phyloP scores from a whole-genome alignment of 768 basidiomycete species.

The Gymnopilus junonius region DNA sequence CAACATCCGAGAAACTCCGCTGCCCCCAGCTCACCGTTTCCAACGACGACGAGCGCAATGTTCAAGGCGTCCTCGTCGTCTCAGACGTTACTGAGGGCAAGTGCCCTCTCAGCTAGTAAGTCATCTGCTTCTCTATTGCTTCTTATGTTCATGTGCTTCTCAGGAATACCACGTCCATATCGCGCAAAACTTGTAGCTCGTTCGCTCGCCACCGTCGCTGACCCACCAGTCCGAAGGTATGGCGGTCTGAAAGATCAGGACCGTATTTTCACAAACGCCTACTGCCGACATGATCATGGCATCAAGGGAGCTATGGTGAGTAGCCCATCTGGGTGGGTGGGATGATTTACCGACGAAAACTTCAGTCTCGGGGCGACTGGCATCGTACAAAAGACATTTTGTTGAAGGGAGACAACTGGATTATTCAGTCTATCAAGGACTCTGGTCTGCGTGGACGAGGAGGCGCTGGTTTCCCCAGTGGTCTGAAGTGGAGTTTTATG shows the following conservation, averaged over 20 bases:
- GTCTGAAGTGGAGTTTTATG: slow-evolving; percentile 98
- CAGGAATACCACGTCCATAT: slow-evolving; percentile 33
- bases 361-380: slow-evolving; percentile 95
- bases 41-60: slow-evolving; percentile 39
- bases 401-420: slow-evolving; percentile 95
- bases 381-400: slow-evolving; percentile 97
- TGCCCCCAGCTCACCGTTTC: slow-evolving; percentile 25
- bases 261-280: slow-evolving; percentile 92
- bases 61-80: slow-evolving; percentile 42
- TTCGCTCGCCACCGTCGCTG: slow-evolving; percentile 74
- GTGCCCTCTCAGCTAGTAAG: slow-evolving; percentile 33
- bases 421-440: slow-evolving; percentile 95
- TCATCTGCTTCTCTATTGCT: slow-evolving; percentile 8
- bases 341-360: neutral
- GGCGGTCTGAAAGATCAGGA: slow-evolving; percentile 96
- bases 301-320: slow-evolving; percentile 90
- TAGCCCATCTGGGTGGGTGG: slow-evolving; percentile 2
- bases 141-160: neutral
- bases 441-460: slow-evolving; percentile 95
- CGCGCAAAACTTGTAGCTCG: slow-evolving; percentile 42
- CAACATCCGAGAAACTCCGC: slow-evolving; percentile 35
- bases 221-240: slow-evolving; percentile 88
- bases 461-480: slow-evolving; percentile 96
- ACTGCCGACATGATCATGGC: slow-evolving; percentile 87
- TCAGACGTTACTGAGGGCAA: slow-evolving; percentile 36